phyloP scores from a whole-genome alignment of 805 yeast genomes.

The Starmerella geochares region DNA sequence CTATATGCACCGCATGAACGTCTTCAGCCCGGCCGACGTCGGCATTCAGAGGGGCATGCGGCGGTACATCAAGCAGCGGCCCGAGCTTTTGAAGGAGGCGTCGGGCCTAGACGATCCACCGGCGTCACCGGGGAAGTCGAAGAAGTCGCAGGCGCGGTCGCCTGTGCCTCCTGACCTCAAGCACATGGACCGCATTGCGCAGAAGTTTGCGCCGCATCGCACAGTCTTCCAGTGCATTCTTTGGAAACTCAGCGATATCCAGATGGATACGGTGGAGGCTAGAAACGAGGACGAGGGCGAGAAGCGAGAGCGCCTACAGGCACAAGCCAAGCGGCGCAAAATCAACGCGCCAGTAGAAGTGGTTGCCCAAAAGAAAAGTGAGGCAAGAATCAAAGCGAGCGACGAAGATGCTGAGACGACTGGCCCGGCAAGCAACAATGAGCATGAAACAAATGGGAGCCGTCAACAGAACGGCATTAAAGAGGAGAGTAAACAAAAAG shows the following conservation, averaged over 20 bases:
- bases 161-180: constrained; percentile 31
- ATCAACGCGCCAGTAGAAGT: background rate
- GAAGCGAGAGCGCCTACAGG: background rate
- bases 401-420: too few species aligned
- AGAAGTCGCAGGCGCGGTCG: constrained; percentile 34
- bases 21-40: constrained; percentile 68
- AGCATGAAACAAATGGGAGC: background rate
- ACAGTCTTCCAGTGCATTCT: constrained; percentile 57
- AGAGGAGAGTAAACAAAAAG: background rate
- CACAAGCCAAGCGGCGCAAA: constrained; percentile 1
- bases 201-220: constrained; percentile 53
- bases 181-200: constrained; percentile 55
- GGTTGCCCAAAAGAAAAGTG: background rate
- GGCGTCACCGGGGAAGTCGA: constrained; percentile 28
- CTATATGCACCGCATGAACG: constrained; percentile 54
- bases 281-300: constrained; percentile 9
- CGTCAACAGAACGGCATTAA: background rate
- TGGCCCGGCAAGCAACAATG: too few species aligned
- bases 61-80: constrained; percentile 41
- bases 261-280: constrained; percentile 34
- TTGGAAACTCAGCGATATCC: constrained; percentile 61
- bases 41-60: constrained; percentile 80
- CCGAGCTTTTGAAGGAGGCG: constrained; percentile 36
- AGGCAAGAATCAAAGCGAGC: background rate
- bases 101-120: constrained; percentile 23